Evolutionary conservation across 163 green algal species (phyloP).

Genomic region (Prototheca cutis): DNA sequence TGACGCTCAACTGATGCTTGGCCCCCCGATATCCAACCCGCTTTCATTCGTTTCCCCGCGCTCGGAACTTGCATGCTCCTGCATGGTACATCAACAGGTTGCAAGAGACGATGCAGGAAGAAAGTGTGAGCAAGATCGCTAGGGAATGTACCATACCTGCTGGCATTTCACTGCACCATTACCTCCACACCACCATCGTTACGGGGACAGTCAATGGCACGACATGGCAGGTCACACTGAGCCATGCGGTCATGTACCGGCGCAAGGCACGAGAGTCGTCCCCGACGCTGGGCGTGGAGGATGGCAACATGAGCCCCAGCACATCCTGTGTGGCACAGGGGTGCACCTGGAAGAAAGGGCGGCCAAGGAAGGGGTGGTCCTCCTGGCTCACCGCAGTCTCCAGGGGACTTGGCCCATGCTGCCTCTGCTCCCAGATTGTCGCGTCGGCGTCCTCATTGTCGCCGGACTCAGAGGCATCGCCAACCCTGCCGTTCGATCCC

Average conservation of each 20-base stretch:
- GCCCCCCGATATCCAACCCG: no score
- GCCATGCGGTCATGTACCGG: constrained; percentile 23
- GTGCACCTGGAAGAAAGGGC: constrained; percentile 22
- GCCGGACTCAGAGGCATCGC: no score
- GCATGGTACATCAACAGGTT: no score
- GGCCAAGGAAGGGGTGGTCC: constrained; percentile 15
- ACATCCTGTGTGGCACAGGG: constrained; percentile 20
- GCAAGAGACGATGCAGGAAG: no score
- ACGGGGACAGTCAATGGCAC: not conserved
- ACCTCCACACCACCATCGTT: not conserved
- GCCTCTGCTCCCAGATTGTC: no score
- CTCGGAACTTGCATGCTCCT: no score
- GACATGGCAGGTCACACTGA: constrained; percentile 7
- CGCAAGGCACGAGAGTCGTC: not conserved
- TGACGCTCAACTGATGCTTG: no score
- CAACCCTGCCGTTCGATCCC: no score
- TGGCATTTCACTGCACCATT: not conserved
- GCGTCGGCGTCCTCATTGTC: not conserved
- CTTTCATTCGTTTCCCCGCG: no score
- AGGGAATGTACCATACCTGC: not conserved
- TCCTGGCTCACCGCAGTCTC: constrained; percentile 4
- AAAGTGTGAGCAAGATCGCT: not conserved
- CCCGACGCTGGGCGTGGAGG: no score
- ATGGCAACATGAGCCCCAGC: constrained; percentile 8
- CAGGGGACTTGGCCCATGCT: no score